Percentiles rank a stretch among this genome's conserved stretches.
phyloP scores from a whole-genome alignment of 768 basidiomycete species.

The Tylopilus subfusipes region DNA sequence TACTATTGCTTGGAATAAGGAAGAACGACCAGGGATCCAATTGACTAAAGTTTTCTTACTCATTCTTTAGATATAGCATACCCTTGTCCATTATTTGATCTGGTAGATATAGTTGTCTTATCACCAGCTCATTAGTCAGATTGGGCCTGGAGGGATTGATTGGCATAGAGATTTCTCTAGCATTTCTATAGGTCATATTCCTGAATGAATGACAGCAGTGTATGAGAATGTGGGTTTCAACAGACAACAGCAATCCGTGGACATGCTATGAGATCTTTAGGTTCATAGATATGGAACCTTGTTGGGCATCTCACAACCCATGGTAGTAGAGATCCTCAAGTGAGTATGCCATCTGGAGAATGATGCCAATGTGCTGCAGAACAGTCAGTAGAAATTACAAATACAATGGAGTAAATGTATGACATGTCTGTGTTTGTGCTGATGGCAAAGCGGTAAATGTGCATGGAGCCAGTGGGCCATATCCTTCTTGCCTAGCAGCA shows the following conservation, averaged over 20 bases:
- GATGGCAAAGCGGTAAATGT: neutral
- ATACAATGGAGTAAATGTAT: neutral
- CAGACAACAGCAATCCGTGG: constrained; percentile 1
- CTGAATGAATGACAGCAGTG: no score
- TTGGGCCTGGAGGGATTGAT: no score
- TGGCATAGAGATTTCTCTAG: no score
- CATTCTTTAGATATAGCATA: no score
- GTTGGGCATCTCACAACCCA: neutral
- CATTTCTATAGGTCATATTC: no score
- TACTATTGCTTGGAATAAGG: no score
- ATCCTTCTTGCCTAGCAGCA: neutral
- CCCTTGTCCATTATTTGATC: no score
- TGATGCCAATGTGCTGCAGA: neutral
- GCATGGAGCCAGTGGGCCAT: neutral
- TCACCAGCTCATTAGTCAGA: no score
- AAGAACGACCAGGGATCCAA: no score
- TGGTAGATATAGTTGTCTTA: no score
- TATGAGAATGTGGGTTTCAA: constrained; percentile 3
- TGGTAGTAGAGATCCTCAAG: neutral
- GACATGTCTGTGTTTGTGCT: neutral
- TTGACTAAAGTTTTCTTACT: no score
- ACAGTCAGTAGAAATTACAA: neutral
- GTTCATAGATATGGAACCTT: neutral
- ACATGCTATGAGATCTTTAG: neutral
- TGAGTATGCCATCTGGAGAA: neutral